Conservation (phyloP, 1,284 basidiomycete species). For the Irpex sp. region DNA sequence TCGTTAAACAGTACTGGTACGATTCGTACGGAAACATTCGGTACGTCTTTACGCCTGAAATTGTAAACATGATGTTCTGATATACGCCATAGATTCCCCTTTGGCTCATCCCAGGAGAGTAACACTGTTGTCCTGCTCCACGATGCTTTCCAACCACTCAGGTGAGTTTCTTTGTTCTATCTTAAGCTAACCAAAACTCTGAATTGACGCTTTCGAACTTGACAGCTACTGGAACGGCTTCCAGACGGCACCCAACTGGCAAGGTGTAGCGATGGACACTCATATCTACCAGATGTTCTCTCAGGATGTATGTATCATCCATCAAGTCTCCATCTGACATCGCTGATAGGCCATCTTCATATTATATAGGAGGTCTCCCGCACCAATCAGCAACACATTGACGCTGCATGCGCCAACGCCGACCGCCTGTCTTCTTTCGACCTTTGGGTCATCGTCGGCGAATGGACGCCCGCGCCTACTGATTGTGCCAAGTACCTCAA, state of each 20-base stretch:
- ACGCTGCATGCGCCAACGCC: slow-evolving; percentile 54
- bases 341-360: not conserved
- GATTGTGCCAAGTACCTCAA: slow-evolving; percentile 82
- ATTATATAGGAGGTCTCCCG: slow-evolving; percentile 45
- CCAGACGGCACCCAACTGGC: slow-evolving; percentile 52
- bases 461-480: slow-evolving; percentile 81
- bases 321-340: not conserved
- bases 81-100: slow-evolving; percentile 45
- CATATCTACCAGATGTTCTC: slow-evolving; percentile 84
- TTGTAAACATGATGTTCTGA: slow-evolving; percentile 1
- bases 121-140: slow-evolving; percentile 71
- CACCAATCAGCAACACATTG: slow-evolving; percentile 60
- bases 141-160: slow-evolving; percentile 81
- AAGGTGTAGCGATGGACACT: slow-evolving; percentile 80
- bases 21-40: slow-evolving; percentile 77
- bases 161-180: slow-evolving; percentile 15
- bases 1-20: slow-evolving; percentile 67
- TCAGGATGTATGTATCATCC: slow-evolving; percentile 39
- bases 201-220: not conserved
- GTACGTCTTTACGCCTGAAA: slow-evolving; percentile 29
- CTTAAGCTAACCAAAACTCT: not conserved
- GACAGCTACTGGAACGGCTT: slow-evolving; percentile 68
- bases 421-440: slow-evolving; percentile 49
- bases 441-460: slow-evolving; percentile 78
- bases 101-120: slow-evolving; percentile 52